A percentile compares a stretch with the other conserved stretches of the same genome.
phyloP scores from a whole-genome alignment of 441 rosid genomes.

The Corymbia citriodora region DNA sequence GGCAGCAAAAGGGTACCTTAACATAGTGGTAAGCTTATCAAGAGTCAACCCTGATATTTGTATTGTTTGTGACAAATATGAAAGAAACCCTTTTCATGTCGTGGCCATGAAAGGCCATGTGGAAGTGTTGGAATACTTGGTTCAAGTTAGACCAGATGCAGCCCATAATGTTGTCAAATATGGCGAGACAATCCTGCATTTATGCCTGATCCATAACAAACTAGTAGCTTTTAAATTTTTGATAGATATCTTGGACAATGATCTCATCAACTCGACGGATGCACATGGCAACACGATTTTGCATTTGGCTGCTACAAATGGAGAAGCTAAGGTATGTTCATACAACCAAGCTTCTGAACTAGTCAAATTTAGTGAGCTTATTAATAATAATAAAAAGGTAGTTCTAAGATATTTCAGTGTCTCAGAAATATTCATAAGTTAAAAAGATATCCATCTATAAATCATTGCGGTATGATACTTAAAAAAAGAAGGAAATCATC shows the following conservation, averaged over 20 bases:
- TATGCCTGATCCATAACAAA: not conserved
- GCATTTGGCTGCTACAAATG: not conserved
- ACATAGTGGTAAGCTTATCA: not conserved
- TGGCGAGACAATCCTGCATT: not conserved
- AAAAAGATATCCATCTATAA: no score
- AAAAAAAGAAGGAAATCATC: no score
- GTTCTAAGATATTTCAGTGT: not conserved
- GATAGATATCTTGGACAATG: not conserved
- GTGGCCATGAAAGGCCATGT: not conserved
- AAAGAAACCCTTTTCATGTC: not conserved
- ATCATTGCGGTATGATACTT: no score
- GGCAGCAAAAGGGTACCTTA: not conserved
- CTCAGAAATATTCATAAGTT: not conserved
- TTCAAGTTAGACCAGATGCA: not conserved
- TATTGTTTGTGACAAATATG: rapidly evolving
- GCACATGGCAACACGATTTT: rapidly evolving
- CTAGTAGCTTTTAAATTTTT: not conserved
- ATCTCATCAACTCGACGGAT: not conserved
- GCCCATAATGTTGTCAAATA: rapidly evolving
- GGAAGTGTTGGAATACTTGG: not conserved
- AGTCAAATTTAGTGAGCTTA: not conserved
- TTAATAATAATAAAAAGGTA: not conserved
- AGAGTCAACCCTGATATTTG: not conserved
- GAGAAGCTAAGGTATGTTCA: not conserved
- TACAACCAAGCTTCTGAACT: not conserved